Evolutionary conservation across 176 grass and related monocot species (phyloP).

Genomic region (Tillandsia leiboldiana): DNA sequence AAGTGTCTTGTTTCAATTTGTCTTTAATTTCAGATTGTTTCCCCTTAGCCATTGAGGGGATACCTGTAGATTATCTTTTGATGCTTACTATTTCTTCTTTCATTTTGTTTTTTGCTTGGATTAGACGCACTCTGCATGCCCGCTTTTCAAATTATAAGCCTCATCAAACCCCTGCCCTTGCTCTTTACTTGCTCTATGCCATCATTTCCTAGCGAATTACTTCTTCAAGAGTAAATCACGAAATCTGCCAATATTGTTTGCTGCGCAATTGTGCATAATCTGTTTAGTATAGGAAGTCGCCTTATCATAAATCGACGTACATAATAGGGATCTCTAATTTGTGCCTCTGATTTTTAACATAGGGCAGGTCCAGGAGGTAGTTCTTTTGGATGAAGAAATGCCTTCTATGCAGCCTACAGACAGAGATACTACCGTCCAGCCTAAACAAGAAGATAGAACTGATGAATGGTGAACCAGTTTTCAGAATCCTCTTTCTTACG

Average conservation of each 20-base stretch:
- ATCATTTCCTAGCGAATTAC: neutral
- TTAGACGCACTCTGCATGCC: no score
- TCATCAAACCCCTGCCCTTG: no score
- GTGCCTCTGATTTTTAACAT: slow-evolving; percentile 8
- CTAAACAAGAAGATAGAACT: slow-evolving; percentile 2
- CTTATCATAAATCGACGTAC: neutral
- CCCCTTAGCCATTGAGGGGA: no score
- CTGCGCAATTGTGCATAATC: neutral
- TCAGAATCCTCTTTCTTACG: slow-evolving; percentile 1
- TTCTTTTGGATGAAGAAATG: slow-evolving; percentile 71
- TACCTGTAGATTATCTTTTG: no score
- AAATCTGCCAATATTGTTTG: neutral
- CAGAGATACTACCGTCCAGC: slow-evolving; percentile 4
- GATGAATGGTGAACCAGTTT: slow-evolving; percentile 39
- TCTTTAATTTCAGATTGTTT: no score
- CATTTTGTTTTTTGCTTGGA: no score
- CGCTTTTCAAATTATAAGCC: no score
- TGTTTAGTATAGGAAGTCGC: neutral
- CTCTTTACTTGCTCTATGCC: no score
- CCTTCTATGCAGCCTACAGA: slow-evolving; percentile 23
- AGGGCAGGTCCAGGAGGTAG: slow-evolving; percentile 56
- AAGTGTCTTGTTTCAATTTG: neutral
- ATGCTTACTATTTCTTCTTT: no score
- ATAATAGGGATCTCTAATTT: neutral
- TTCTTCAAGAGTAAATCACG: neutral